phyloP scores from a whole-genome alignment of 352 stramenopile species.

The Globisporangium abappressorium region DNA sequence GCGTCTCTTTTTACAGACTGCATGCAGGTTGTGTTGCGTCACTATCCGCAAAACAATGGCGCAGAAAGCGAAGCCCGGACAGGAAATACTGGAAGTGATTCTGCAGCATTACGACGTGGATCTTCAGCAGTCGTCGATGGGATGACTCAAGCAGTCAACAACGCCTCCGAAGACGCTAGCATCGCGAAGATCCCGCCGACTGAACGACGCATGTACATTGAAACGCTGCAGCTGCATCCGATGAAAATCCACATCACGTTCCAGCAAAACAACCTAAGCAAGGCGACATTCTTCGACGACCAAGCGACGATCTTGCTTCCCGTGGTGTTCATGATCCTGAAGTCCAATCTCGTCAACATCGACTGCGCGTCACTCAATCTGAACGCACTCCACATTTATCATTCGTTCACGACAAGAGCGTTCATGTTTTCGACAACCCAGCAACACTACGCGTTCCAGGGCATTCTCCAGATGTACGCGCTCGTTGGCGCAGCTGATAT shows the following conservation, averaged over 20 bases:
- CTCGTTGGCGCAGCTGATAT: conserved; percentile 75
- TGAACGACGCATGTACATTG: conserved; percentile 80
- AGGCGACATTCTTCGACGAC: conserved; percentile 38
- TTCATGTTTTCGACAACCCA: conserved; percentile 76
- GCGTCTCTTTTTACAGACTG: conserved; percentile 41
- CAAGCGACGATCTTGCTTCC: conserved; percentile 46
- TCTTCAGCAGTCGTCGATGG: background rate
- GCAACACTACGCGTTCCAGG: conserved; percentile 81
- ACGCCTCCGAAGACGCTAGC: conserved; percentile 3
- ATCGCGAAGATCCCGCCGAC: conserved; percentile 27
- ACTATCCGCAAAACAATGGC: conserved; percentile 22
- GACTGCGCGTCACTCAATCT: conserved; percentile 77
- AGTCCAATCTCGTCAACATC: conserved; percentile 71
- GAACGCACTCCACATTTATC: conserved; percentile 80
- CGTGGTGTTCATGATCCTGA: conserved; percentile 55
- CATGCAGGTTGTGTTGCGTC: conserved; percentile 36
- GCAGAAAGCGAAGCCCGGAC: background rate
- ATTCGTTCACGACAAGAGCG: conserved; percentile 67
- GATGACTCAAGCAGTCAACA: background rate
- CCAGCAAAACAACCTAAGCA: conserved; percentile 56
- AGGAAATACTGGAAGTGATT: background rate
- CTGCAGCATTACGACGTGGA: background rate
- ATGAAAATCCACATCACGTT: conserved; percentile 80
- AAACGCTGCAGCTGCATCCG: conserved; percentile 78
- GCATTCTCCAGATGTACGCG: conserved; percentile 79